Conservation (phyloP, 2,329 filamentous ascomycete genomes). For the Graphiopsis chlorocephala region DNA sequence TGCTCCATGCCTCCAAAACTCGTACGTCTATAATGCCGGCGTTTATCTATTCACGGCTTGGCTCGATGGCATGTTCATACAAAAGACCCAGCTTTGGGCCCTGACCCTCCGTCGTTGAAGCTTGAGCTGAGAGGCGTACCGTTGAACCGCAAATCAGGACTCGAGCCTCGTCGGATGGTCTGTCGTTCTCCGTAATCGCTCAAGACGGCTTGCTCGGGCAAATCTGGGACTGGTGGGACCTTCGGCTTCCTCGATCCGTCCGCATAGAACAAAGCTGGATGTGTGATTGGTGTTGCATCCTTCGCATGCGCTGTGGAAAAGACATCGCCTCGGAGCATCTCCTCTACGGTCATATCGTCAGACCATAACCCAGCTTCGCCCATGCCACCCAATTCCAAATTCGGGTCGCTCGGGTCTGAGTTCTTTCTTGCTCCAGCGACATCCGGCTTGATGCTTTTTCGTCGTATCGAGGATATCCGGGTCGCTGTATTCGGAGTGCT, state of each 20-base stretch:
- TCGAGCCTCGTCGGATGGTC: neutral
- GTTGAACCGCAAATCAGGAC: constrained; percentile 8
- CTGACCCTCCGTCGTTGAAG: constrained; percentile 3
- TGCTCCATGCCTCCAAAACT: neutral
- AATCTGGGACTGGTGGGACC: neutral
- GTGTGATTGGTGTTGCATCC: constrained; percentile 19
- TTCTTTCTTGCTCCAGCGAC: neutral
- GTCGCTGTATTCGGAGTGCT: constrained; percentile 4
- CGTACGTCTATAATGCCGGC: neutral
- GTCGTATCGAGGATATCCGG: neutral
- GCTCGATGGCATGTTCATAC: neutral
- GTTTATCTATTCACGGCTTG: neutral
- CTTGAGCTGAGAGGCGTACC: constrained; percentile 13
- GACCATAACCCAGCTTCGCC: neutral
- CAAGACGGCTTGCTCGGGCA: constrained; percentile 2
- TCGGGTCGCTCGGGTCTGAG: constrained; percentile 11
- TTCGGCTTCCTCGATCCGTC: constrained; percentile 3
- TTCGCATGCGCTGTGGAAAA: constrained; percentile 4
- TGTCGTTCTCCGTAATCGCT: constrained; percentile 2
- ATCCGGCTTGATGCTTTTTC: neutral
- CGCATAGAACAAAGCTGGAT: constrained; percentile 22
- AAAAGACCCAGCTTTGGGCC: constrained; percentile 11
- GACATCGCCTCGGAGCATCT: constrained; percentile 20
- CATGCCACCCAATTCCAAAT: constrained; percentile 14
- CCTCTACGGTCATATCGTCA: constrained; percentile 18